Evolutionary conservation across 139 green algal genomes (phyloP), one percentile per base, ranked within the genome.

Genomic region (Chlorella sp.): DNA sequence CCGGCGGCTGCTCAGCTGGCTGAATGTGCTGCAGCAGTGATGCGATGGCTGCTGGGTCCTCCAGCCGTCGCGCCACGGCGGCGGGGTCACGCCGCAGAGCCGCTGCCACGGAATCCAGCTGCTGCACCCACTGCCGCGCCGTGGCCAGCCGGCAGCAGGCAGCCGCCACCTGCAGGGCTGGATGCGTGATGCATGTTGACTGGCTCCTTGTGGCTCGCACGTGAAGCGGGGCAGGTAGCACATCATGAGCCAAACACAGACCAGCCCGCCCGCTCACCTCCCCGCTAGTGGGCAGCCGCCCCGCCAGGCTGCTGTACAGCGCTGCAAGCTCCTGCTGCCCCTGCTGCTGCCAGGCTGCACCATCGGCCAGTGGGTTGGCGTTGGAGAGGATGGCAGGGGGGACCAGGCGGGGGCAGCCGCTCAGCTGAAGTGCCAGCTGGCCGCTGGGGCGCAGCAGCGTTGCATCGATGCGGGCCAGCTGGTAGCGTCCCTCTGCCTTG

Each of bases 91-190:
- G 32, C 68, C 55, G 68, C 68, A 74, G 18, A 3, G 68, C 68
- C 32, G 30, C 32, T 28, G n/a, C 44, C n/a, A 74, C 28, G 20
- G 68, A 32, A 6, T 74, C 32, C 28, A 6, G 68, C 68, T 47
- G 68, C 17, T 26, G 16, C 20, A 34, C 68, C 68, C 68, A 74
- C 68, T 47, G 32, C 68, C 32, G 44, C 18, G 68, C 68, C 28
- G 68, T 74, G 68, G n/a, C 55, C 32, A 74, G 68, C 7, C 68
- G 68, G 68, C 68, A 74, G 68, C 68, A 74, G 7, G 32, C 68
- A 3, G 68, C 68, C 34, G 68, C 68, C 11, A 74, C 21, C 68
- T 74, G 68, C 68, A 51, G 7, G 15, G 21, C 7, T 3, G n/a
- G 44, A 71, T 36, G 25, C 28, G 28, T 11, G n/a, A 4, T 26